Evolutionary conservation across 495 filamentous ascomycete genomes (phyloP).

Genomic region (Collariella sp.): DNA sequence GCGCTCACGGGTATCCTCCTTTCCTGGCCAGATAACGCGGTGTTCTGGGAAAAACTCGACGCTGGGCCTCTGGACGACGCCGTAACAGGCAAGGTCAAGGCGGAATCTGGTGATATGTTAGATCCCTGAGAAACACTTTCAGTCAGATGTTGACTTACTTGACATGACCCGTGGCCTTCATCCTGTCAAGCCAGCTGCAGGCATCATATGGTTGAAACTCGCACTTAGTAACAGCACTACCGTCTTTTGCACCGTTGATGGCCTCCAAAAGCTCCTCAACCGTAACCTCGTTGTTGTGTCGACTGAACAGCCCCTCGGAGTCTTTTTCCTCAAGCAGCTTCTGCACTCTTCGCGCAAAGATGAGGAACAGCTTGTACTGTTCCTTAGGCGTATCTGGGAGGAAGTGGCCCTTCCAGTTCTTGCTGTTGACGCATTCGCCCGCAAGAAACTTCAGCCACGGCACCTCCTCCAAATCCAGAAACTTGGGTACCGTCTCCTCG

Average conservation of each 20-base stretch:
- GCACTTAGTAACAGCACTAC: conserved; percentile 10
- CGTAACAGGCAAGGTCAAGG: conserved; percentile 19
- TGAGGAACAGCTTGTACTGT: conserved; percentile 19
- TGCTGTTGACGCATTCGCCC: conserved; percentile 11
- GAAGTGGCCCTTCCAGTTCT: conserved; percentile 11
- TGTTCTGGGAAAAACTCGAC: conserved; percentile 20
- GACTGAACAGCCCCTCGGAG: conserved; percentile 15
- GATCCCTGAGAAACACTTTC: neutral
- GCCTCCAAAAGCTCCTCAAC: conserved; percentile 22
- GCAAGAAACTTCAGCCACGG: conserved; percentile 20
- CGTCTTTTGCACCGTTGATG: conserved; percentile 18
- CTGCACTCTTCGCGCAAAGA: conserved; percentile 25
- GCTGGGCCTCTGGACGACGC: conserved; percentile 16
- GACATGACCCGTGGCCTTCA: conserved; percentile 13
- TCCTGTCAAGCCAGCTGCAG: conserved; percentile 21
- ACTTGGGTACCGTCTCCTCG: neutral
- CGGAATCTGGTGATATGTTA: conserved; percentile 9
- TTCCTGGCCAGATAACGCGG: conserved; percentile 12
- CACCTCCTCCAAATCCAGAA: conserved; percentile 10
- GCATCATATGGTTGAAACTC: conserved; percentile 21
- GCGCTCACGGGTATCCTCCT: neutral
- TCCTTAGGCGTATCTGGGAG: conserved; percentile 5
- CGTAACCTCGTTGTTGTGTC: conserved; percentile 3
- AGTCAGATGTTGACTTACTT: neutral
- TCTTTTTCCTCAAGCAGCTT: conserved; percentile 22